phyloP scores from a whole-genome alignment of 2,329 filamentous ascomycete genomes.

The Aspergillus sp. region DNA sequence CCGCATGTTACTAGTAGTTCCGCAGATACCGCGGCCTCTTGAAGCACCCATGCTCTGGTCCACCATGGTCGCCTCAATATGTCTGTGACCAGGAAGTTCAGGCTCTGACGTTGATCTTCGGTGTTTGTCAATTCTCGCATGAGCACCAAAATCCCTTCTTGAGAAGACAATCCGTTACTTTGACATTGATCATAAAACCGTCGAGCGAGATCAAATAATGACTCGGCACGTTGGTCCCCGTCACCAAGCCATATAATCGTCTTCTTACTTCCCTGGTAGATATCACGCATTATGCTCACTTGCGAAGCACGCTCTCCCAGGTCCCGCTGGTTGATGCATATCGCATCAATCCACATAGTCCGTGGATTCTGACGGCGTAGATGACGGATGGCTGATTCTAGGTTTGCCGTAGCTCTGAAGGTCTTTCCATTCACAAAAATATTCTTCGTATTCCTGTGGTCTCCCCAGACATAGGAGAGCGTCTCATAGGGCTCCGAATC shows the following conservation, averaged over 20 bases:
- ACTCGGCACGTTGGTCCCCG: too few relatives aligned
- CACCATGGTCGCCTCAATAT: background rate
- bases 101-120: too few relatives aligned
- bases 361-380: background rate
- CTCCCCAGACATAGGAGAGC: background rate
- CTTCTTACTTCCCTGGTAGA: background rate
- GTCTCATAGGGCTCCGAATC: background rate
- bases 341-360: background rate
- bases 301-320: background rate
- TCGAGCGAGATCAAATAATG: too few relatives aligned
- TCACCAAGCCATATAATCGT: too few relatives aligned
- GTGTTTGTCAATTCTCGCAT: too few relatives aligned
- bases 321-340: background rate
- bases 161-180: fast-evolving
- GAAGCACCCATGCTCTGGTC: background rate
- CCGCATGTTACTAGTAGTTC: too few relatives aligned
- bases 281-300: background rate
- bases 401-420: background rate
- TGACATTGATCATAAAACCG: too few relatives aligned
- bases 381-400: background rate
- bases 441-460: background rate
- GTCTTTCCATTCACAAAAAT: background rate
- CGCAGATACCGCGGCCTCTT: background rate
- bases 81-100: too few relatives aligned
- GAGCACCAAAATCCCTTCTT: too few relatives aligned